Conservation (phyloP, 73 alveolate species). For the Paramecium biaurelia region DNA sequence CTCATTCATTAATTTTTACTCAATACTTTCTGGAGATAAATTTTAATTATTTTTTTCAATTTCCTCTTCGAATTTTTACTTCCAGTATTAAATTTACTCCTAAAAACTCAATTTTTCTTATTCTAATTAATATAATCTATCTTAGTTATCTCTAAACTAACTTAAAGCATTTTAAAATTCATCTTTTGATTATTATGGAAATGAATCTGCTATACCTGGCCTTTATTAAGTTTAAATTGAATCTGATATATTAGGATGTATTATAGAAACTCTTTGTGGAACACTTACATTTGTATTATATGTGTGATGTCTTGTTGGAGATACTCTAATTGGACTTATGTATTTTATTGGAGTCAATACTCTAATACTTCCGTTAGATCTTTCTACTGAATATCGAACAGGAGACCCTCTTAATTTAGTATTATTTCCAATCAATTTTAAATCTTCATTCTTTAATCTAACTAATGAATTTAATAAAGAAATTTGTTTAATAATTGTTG, state of each 20-base stretch:
- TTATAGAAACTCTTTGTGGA: slow-evolving; percentile 10
- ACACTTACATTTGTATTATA: background rate
- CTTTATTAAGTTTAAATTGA: background rate
- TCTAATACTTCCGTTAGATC: background rate
- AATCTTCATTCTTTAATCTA: slow-evolving; percentile 48
- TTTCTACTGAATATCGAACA: background rate
- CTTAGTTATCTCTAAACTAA: background rate
- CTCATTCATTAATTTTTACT: background rate
- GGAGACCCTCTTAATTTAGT: background rate
- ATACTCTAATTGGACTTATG: background rate
- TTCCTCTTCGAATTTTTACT: background rate
- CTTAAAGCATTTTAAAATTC: background rate
- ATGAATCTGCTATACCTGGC: background rate
- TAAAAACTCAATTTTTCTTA: background rate
- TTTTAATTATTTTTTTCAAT: background rate
- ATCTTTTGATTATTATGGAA: background rate
- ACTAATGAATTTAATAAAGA: slow-evolving; percentile 13
- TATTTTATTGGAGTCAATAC: background rate
- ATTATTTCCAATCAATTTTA: slow-evolving; percentile 15
- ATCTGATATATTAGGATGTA: background rate
- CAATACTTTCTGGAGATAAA: background rate
- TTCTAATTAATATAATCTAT: background rate
- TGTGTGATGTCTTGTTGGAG: background rate
- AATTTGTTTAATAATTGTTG: slow-evolving; percentile 37
- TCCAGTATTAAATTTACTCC: background rate